Conservation (phyloP, 164 flowering plant genomes). For the Berberis thunbergii region DNA sequence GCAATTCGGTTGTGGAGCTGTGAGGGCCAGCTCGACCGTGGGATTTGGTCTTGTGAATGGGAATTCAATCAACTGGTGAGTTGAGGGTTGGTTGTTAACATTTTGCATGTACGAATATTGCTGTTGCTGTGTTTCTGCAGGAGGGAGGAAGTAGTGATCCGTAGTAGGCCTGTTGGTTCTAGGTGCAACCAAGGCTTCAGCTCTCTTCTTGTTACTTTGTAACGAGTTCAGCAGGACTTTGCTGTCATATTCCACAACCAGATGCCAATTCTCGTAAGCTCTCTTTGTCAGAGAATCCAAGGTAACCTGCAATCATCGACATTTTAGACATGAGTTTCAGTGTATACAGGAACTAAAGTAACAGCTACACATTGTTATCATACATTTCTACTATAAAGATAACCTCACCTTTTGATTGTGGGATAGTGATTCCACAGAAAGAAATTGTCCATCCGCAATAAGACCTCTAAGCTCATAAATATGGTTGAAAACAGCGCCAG, state of each 20-base stretch:
- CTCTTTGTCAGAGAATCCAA: constrained; percentile 82
- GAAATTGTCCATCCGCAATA: constrained; percentile 58
- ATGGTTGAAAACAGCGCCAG: constrained; percentile 78
- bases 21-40: constrained; percentile 31
- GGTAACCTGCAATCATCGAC: constrained; percentile 41
- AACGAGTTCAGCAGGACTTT: constrained; percentile 47
- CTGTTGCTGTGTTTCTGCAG: too few relatives aligned
- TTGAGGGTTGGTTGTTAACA: constrained; percentile 15
- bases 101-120: too few relatives aligned
- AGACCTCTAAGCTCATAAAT: constrained; percentile 79
- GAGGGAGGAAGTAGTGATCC: too few relatives aligned
- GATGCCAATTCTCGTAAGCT: constrained; percentile 91
- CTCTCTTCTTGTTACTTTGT: constrained; percentile 19
- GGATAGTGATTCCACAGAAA: constrained; percentile 66
- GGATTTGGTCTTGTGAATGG: constrained; percentile 31
- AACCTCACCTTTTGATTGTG: constrained; percentile 69
- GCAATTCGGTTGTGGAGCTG: constrained; percentile 39
- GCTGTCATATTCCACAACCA: constrained; percentile 86
- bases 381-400: neutral
- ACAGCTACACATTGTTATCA: neutral
- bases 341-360: neutral
- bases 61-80: constrained; percentile 29
- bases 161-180: too few relatives aligned
- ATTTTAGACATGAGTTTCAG: neutral
- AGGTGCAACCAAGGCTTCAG: too few relatives aligned